Conservation (phyloP, 139 green algal genomes). For the Edaphochlamys debaryana region DNA sequence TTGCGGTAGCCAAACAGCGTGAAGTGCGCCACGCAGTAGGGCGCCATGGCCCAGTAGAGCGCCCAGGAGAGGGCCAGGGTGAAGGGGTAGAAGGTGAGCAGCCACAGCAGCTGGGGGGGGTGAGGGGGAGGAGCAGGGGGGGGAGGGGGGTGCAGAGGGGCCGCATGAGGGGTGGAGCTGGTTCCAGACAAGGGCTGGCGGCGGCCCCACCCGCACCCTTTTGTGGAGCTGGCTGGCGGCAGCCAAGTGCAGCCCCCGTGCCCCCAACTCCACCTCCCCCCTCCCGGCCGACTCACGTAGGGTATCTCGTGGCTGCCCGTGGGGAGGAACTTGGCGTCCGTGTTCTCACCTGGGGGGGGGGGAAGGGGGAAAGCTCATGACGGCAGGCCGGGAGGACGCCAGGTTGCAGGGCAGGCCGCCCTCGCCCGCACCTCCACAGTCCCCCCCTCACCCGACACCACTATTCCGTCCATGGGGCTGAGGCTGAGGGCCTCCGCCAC, state of each 20-base stretch:
- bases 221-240: too few relatives aligned
- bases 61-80: neutral
- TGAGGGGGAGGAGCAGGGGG: too few relatives aligned
- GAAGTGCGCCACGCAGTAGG: neutral
- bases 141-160: neutral
- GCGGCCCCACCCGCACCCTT: too few relatives aligned
- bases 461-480: slow-evolving; percentile 10
- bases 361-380: too few relatives aligned
- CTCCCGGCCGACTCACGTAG: too few relatives aligned
- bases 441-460: slow-evolving; percentile 10
- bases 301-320: neutral
- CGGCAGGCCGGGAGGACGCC: too few relatives aligned
- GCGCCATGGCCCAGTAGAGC: slow-evolving; percentile 7
- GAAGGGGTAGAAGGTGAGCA: slow-evolving; percentile 9
- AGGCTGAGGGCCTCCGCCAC: neutral
- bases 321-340: slow-evolving; percentile 7
- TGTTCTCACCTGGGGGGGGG: neutral
- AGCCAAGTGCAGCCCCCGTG: too few relatives aligned
- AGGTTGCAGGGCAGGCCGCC: too few relatives aligned
- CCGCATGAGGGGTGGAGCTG: neutral
- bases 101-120: neutral
- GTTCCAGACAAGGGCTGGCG: too few relatives aligned
- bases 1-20: neutral
- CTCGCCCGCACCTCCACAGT: too few relatives aligned
- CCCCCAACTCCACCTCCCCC: too few relatives aligned